Evolutionary conservation across 2,329 filamentous ascomycete genomes (phyloP), one percentile per base, ranked within the genome.

Genomic region (Trichoderma asperellum): DNA sequence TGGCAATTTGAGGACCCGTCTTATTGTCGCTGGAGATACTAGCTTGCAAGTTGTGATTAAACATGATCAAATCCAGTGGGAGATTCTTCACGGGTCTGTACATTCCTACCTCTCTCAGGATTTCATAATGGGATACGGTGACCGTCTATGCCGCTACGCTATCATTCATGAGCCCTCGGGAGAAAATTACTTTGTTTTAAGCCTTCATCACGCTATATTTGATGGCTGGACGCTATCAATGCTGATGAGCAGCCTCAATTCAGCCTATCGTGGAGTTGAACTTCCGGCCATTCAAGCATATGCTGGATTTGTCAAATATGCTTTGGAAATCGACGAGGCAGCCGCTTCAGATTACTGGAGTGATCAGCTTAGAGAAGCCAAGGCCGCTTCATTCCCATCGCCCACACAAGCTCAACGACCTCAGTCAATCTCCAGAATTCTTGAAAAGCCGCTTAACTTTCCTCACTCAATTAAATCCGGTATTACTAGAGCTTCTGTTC

Each of bases 201-300:
- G 34, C 34, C 40, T 71, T 10, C 75, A 76, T n/a, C 75, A 76
- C 53, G 69, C 71, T 12, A 34, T 73, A 0, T 76, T 75, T 37
- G 75, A 76, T 59, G 73, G 71, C 12, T 75, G 72, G 72, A 71
- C 70, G 12, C 7, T 72, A 7, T n/a, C 40, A 4, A 56, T 70
- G n/a, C 14, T 58, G 1, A 32, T 62, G 21, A 10, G 12, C 8
- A 66, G 67, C 1, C 37, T 72, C 1, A n/a, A 43, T 2, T 24
- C 35, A 1, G 37, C 29, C 24, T 73, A 73, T 24, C 35, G 53
- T 2, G 68, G 65, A 7, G 16, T 32, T 5, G 35, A 60, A n/a
- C 3, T 47, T 12, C 61, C 64, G 5, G 8, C 12, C 1, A n/a
- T 72, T 24, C 70, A 40, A 4, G 59, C 72, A 4, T 72, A 71